Conservation (phyloP, 345 rosid species). For the Melaleuca quinquenervia region DNA sequence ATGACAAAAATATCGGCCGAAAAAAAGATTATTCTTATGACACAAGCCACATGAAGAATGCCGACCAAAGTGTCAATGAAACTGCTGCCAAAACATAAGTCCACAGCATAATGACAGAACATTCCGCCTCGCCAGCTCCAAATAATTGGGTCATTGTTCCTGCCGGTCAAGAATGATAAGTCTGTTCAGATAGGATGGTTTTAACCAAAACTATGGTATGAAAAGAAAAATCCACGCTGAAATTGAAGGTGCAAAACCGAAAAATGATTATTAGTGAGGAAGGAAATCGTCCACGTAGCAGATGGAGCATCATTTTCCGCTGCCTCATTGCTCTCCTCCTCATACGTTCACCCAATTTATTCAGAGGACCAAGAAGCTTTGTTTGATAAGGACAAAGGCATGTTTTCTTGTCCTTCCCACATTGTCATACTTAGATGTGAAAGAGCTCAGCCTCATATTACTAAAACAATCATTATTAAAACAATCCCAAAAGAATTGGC, state of each 20-base stretch:
- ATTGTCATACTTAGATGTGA: background rate
- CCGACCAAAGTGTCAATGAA: constrained; percentile 32
- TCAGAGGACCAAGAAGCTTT: background rate
- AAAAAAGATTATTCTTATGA: background rate
- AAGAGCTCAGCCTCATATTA: background rate
- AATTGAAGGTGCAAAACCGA: background rate
- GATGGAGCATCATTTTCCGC: background rate
- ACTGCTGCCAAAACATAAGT: constrained; percentile 22
- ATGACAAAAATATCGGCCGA: background rate
- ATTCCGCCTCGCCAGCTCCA: constrained; percentile 26
- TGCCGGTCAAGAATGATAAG: background rate
- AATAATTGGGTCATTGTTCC: constrained; percentile 35
- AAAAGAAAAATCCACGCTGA: background rate
- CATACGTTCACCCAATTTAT: background rate
- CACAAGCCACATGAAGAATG: constrained; percentile 32
- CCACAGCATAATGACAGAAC: constrained; percentile 31
- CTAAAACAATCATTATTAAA: background rate
- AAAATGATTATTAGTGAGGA: background rate
- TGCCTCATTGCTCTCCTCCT: background rate
- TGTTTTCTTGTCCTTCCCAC: background rate
- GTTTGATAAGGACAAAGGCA: background rate
- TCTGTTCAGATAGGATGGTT: background rate
- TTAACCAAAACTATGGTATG: background rate
- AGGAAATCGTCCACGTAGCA: background rate
- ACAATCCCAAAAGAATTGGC: background rate